Evolutionary conservation across 257 asterid genomes (phyloP).

Genomic region (Solanum corneliomulleri): DNA sequence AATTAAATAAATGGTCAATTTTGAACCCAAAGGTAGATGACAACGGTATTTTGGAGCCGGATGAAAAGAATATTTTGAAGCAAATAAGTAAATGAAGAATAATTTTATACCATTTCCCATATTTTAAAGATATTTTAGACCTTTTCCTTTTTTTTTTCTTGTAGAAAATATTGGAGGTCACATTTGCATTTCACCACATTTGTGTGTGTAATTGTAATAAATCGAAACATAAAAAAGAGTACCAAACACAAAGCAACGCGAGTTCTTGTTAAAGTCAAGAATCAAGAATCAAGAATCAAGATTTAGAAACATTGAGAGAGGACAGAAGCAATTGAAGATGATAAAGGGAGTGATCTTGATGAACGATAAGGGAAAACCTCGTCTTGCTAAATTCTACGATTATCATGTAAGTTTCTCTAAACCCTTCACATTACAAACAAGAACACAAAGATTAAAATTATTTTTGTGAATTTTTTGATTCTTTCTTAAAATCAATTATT

Average conservation of each 20-base stretch:
- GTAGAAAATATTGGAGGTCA: neutral
- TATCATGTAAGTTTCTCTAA: conserved; percentile 41
- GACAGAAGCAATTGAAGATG: conserved; percentile 21
- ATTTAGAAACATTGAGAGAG: neutral
- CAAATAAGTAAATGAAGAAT: fast-evolving
- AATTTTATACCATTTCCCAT: too few species aligned
- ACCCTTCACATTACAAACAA: neutral
- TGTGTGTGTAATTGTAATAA: neutral
- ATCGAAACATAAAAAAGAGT: neutral
- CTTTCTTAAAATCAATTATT: neutral
- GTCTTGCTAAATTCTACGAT: conserved; percentile 78
- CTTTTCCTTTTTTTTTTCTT: too few species aligned
- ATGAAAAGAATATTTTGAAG: too few species aligned
- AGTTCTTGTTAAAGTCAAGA: neutral
- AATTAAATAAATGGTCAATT: too few species aligned
- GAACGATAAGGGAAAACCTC: conserved; percentile 94
- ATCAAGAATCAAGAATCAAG: neutral
- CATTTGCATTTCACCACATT: neutral
- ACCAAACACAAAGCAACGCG: neutral
- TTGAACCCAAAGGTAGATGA: too few species aligned
- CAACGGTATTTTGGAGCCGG: too few species aligned
- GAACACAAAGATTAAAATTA: neutral
- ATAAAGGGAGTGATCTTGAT: conserved; percentile 80
- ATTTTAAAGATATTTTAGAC: too few species aligned
- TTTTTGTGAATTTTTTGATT: neutral